These are phyloP conservation scores for Ichthyophthirius multifiliis DNA, from an alignment of 169 alveolate genomes.

Conservation along the genomic window DNA sequence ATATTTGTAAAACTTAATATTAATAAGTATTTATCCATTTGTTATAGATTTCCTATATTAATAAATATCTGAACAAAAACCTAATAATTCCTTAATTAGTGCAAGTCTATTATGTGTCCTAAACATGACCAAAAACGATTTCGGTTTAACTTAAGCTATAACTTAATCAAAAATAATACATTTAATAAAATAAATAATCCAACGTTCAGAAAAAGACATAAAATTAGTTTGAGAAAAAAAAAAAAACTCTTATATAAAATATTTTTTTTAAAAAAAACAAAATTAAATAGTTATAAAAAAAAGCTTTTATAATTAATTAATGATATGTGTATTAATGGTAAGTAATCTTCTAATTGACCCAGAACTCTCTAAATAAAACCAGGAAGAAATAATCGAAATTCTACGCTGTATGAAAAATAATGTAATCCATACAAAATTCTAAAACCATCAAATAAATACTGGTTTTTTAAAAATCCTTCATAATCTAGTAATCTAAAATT, in stretches of 20 bases:
- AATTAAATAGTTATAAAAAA: background rate
- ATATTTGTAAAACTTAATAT: background rate
- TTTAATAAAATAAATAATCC: constrained; percentile 1
- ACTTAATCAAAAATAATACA: constrained; percentile 18
- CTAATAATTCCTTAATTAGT: background rate
- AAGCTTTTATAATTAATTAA: background rate
- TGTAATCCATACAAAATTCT: background rate
- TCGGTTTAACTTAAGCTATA: constrained; percentile 24
- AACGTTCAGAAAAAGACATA: background rate
- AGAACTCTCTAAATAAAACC: background rate
- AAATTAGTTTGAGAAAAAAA: too few relatives aligned
- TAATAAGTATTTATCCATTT: constrained; percentile 7
- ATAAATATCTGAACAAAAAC: constrained; percentile 9
- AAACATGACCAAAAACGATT: constrained; percentile 39
- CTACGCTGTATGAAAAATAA: background rate
- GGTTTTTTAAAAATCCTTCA: background rate
- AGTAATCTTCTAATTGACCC: background rate
- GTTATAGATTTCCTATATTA: constrained; percentile 16
- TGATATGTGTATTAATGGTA: constrained; percentile 1
- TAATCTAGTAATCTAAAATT: background rate
- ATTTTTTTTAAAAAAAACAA: background rate
- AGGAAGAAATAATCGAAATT: background rate
- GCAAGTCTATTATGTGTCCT: constrained; percentile 25
- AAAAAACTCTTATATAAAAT: too few relatives aligned
- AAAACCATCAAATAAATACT: background rate